Evolutionary conservation across 2,329 filamentous ascomycete genomes (phyloP).

Genomic region (Grosmannia serpens): DNA sequence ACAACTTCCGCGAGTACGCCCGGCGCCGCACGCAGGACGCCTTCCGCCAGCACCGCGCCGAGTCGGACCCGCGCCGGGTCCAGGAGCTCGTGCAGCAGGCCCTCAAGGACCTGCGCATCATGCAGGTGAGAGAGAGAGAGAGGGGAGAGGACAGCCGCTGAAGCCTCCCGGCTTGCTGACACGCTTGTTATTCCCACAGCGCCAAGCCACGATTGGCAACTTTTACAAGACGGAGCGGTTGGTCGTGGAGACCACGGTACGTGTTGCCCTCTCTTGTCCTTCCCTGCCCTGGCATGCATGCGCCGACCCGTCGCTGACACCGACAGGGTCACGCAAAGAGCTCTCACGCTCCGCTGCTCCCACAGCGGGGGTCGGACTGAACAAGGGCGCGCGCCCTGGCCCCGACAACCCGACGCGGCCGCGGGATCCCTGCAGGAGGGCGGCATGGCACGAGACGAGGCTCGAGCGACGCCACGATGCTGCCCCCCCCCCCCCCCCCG

Average conservation of each 20-base stretch:
- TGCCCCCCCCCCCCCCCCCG: too few relatives aligned
- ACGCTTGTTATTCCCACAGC: slow-evolving; percentile 35
- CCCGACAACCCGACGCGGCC: background rate
- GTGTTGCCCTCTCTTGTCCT: too few relatives aligned
- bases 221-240: slow-evolving; percentile 88
- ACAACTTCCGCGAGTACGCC: slow-evolving; percentile 98
- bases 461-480: background rate
- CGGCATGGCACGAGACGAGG: background rate
- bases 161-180: background rate
- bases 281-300: background rate
- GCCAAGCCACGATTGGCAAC: slow-evolving; percentile 88
- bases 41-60: slow-evolving; percentile 68
- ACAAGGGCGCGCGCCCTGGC: too few relatives aligned
- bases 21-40: slow-evolving; percentile 81
- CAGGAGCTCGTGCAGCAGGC: slow-evolving; percentile 88
- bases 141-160: background rate
- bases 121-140: slow-evolving; percentile 58
- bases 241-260: slow-evolving; percentile 57
- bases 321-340: background rate
- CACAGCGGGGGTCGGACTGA: background rate
- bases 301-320: background rate
- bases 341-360: background rate
- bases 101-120: slow-evolving; percentile 69
- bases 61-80: slow-evolving; percentile 62
- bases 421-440: background rate